A percentile compares a stretch with the other conserved stretches of the same genome.
These are phyloP conservation scores for Prunus mume DNA, from an alignment of 306 rosid genomes.

Conservation along the genomic window DNA sequence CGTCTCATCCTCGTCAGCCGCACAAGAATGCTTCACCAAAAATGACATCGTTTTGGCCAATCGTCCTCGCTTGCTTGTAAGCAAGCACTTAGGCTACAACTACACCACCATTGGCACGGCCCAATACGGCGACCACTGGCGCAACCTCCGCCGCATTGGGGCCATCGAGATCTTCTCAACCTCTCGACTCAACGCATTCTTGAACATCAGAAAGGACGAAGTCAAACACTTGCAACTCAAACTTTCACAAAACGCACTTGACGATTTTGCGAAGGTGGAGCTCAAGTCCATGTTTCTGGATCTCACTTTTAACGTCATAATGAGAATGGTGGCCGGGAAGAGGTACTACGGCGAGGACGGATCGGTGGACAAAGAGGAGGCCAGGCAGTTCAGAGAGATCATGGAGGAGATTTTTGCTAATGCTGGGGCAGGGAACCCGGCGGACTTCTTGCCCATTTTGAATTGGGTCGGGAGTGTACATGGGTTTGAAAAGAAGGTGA, in stretches of 20 bases:
- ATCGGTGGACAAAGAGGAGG: neutral
- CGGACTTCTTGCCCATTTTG: neutral
- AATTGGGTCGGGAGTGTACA: constrained; percentile 11
- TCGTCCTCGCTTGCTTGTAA: constrained; percentile 26
- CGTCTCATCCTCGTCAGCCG: constrained; percentile 46
- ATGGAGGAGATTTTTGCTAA: neutral
- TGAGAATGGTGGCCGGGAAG: constrained; percentile 71
- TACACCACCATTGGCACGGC: constrained; percentile 24
- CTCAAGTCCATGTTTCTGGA: constrained; percentile 32
- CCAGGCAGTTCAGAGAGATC: neutral
- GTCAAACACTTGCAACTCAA: constrained; percentile 29
- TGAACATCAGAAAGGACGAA: constrained; percentile 41
- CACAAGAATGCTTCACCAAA: constrained; percentile 66
- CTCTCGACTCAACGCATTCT: constrained; percentile 27
- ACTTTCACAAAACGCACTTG: constrained; percentile 9
- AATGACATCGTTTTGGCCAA: constrained; percentile 59
- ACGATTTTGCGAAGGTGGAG: constrained; percentile 32
- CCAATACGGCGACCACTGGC: constrained; percentile 73
- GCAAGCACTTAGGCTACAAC: constrained; percentile 47
- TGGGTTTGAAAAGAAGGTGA: neutral
- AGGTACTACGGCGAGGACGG: constrained; percentile 44
- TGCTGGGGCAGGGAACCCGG: neutral
- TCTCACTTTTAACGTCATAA: constrained; percentile 51
- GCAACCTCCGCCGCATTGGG: constrained; percentile 65
- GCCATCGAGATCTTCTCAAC: constrained; percentile 56